phyloP scores from a whole-genome alignment of 768 basidiomycete genomes.

The Xerocomellus chrysenteron region DNA sequence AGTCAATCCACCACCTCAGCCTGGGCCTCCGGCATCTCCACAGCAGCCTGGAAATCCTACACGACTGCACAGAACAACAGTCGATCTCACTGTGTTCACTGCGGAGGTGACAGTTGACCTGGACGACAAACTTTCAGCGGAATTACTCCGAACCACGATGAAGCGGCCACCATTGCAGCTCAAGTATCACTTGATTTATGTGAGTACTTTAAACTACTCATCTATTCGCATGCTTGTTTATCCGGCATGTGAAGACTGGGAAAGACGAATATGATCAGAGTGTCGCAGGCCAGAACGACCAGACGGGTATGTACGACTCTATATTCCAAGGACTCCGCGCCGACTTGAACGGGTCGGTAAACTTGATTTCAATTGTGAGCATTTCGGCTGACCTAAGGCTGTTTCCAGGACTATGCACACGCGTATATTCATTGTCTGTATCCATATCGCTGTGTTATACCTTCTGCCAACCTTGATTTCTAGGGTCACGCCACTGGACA shows the following conservation, averaged over 20 bases:
- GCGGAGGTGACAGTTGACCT: slow-evolving; percentile 8
- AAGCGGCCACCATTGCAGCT: not conserved
- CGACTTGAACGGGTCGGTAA: slow-evolving; percentile 11
- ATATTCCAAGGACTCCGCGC: slow-evolving; percentile 12
- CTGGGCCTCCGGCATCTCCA: too few relatives aligned
- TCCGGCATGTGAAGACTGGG: not conserved
- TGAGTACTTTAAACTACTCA: not conserved
- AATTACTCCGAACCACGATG: not conserved
- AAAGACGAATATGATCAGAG: slow-evolving; percentile 8
- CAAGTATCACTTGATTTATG: slow-evolving; percentile 5
- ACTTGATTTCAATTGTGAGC: not conserved
- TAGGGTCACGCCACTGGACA: slow-evolving; percentile 22
- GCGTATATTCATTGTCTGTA: slow-evolving; percentile 75
- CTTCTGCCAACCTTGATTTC: not conserved
- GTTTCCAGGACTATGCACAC: slow-evolving; percentile 54
- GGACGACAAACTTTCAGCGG: not conserved
- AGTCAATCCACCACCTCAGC: not conserved
- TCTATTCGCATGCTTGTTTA: not conserved
- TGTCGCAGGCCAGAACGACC: not conserved
- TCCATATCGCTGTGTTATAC: not conserved
- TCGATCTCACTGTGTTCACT: slow-evolving; percentile 31
- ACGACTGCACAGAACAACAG: not conserved
- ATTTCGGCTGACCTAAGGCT: slow-evolving; percentile 3
- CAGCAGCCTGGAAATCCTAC: not conserved
- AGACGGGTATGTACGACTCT: not conserved